A percentile compares a stretch with the other conserved stretches of the same genome.
phyloP scores from a whole-genome alignment of 352 stramenopile species.

The Pythium aquatile region DNA sequence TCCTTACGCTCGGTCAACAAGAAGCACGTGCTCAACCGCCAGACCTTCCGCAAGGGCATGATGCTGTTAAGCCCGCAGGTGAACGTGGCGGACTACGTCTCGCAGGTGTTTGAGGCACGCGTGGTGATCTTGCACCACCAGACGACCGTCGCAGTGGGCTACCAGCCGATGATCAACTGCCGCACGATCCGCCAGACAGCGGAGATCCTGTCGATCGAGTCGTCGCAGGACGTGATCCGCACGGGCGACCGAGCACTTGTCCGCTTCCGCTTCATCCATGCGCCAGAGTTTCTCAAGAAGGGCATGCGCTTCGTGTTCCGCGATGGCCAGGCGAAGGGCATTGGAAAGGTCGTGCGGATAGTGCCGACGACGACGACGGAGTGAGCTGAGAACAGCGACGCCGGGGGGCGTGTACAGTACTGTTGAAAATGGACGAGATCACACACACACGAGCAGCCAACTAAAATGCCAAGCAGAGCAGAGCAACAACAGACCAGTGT shows the following conservation, averaged over 20 bases:
- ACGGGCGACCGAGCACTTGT: slow-evolving; percentile 90
- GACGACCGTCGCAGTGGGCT: slow-evolving; percentile 92
- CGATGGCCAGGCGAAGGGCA: slow-evolving; percentile 96
- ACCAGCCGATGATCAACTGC: slow-evolving; percentile 95
- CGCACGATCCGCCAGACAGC: slow-evolving; percentile 91
- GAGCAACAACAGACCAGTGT: not conserved
- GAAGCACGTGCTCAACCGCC: slow-evolving; percentile 75
- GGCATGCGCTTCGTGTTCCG: slow-evolving; percentile 98
- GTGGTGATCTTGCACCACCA: slow-evolving; percentile 95
- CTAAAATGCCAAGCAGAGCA: not conserved
- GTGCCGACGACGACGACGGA: slow-evolving; percentile 23
- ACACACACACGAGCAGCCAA: not conserved
- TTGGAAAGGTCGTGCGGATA: slow-evolving; percentile 91
- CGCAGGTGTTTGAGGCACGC: slow-evolving; percentile 88
- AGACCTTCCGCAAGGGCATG: slow-evolving; percentile 93
- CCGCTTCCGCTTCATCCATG: slow-evolving; percentile 90
- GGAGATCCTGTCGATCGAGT: slow-evolving; percentile 87
- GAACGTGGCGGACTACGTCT: slow-evolving; percentile 73
- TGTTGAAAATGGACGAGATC: not conserved
- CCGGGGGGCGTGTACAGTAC: not conserved
- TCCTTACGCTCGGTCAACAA: slow-evolving; percentile 89
- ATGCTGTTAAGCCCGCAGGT: slow-evolving; percentile 84
- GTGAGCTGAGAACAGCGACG: not conserved
- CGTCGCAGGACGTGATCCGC: slow-evolving; percentile 78
- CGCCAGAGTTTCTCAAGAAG: slow-evolving; percentile 94